Percentiles rank a stretch among this genome's conserved stretches.
Conservation (phyloP, 2,329 filamentous ascomycete species). For the Nemania sp. region DNA sequence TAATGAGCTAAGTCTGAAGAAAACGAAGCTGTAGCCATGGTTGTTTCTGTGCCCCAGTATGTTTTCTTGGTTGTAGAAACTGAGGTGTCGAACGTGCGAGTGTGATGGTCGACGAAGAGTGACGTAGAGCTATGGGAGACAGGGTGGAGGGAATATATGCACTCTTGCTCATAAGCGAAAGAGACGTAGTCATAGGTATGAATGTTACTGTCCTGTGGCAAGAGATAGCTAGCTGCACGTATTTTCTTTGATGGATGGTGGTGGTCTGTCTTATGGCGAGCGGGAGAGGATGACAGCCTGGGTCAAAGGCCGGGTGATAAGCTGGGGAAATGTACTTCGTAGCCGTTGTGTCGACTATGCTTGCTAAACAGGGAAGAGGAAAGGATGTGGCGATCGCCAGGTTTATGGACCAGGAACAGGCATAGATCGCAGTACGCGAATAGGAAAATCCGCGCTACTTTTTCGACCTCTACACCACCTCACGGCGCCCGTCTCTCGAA, state of each 20-base stretch:
- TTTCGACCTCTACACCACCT: slow-evolving; percentile 5
- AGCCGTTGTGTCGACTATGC: slow-evolving; percentile 13
- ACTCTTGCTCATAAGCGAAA: not conserved
- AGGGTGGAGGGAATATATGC: slow-evolving; percentile 5
- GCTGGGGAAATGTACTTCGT: not conserved
- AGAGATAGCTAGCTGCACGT: slow-evolving; percentile 13
- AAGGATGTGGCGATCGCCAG: slow-evolving; percentile 22
- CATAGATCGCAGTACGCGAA: slow-evolving; percentile 20
- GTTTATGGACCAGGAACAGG: slow-evolving; percentile 28
- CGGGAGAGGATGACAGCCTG: slow-evolving; percentile 2
- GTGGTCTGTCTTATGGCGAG: not conserved
- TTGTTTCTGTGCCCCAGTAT: slow-evolving; percentile 5
- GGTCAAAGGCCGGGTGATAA: slow-evolving; percentile 5
- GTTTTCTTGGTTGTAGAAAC: not conserved
- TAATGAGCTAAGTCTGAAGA: slow-evolving; percentile 39
- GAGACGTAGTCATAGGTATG: not conserved
- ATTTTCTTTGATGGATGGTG: slow-evolving; percentile 7
- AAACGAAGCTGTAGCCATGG: slow-evolving; percentile 43
- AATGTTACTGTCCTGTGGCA: not conserved
- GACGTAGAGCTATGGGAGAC: not conserved
- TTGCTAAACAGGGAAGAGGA: slow-evolving; percentile 12
- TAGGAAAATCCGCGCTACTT: slow-evolving; percentile 15
- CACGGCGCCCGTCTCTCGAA: slow-evolving; percentile 9
- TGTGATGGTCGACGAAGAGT: not conserved
- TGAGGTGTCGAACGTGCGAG: not conserved